Conservation (phyloP, 2,329 filamentous ascomycete genomes). For the Aspergillus viridinutans region DNA sequence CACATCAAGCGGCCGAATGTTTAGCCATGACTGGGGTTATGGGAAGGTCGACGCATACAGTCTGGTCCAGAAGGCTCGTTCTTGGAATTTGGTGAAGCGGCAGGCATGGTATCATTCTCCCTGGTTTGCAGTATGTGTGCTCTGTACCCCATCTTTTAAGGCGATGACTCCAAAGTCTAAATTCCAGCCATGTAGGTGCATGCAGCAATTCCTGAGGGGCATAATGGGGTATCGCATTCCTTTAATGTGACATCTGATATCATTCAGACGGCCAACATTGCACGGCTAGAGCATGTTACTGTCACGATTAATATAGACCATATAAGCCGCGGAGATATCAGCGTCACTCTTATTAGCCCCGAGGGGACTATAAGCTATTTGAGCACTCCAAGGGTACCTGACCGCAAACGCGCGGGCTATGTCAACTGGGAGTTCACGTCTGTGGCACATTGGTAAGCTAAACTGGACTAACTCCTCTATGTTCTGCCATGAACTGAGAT, state of each 20-base stretch:
- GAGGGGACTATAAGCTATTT: constrained; percentile 77
- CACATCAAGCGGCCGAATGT: constrained; percentile 76
- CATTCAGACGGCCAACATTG: constrained; percentile 77
- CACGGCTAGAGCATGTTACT: constrained; percentile 86
- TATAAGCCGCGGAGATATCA: constrained; percentile 80
- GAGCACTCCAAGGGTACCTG: constrained; percentile 67
- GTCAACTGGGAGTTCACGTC: constrained; percentile 99
- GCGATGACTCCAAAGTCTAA: too few relatives aligned
- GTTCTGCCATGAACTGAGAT: constrained; percentile 23
- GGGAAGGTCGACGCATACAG: constrained; percentile 88
- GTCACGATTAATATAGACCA: constrained; percentile 96
- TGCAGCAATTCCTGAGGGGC: constrained; percentile 83
- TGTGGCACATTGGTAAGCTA: constrained; percentile 81
- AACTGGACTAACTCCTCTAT: constrained; percentile 16
- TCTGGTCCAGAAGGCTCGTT: constrained; percentile 79
- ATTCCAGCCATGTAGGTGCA: constrained; percentile 45
- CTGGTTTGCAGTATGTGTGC: constrained; percentile 55
- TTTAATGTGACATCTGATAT: constrained; percentile 79
- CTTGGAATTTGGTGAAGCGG: constrained; percentile 83
- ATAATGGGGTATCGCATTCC: constrained; percentile 70
- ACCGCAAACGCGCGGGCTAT: constrained; percentile 67
- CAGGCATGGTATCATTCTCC: constrained; percentile 94
- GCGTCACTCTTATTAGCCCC: constrained; percentile 85
- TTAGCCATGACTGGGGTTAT: constrained; percentile 92
- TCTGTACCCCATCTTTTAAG: too few relatives aligned